Evolutionary conservation across 108 stramenopile genomes (phyloP).

Genomic region (Mayamaea pseudoterrestris): DNA sequence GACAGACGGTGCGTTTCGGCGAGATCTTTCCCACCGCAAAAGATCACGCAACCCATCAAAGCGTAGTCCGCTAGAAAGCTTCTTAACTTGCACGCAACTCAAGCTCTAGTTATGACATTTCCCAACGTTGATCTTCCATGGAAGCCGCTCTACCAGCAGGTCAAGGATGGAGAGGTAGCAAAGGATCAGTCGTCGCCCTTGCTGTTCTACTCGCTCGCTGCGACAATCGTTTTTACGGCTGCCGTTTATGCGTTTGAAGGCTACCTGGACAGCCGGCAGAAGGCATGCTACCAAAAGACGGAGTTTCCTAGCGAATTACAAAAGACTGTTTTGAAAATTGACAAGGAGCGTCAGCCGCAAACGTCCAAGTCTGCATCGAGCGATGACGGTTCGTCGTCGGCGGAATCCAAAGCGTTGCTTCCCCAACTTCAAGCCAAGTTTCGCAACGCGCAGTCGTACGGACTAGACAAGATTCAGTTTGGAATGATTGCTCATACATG

Average conservation of each 20-base stretch:
- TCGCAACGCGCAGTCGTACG: slow-evolving; percentile 69
- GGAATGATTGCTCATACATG: slow-evolving; percentile 67
- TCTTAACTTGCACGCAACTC: too few relatives aligned
- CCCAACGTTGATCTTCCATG: too few relatives aligned
- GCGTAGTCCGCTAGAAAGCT: too few relatives aligned
- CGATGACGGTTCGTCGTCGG: slow-evolving; percentile 12
- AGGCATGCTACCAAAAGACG: slow-evolving; percentile 50
- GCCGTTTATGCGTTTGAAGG: slow-evolving; percentile 58
- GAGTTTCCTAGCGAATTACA: slow-evolving; percentile 52
- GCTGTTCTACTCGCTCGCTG: slow-evolving; percentile 23
- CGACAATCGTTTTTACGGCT: slow-evolving; percentile 60
- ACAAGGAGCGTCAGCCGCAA: slow-evolving; percentile 28
- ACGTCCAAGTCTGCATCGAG: slow-evolving; percentile 12
- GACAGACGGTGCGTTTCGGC: too few relatives aligned
- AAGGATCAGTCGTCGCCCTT: not conserved
- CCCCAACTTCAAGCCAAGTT: slow-evolving; percentile 81
- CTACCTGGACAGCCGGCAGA: slow-evolving; percentile 56
- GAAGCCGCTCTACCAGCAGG: slow-evolving; percentile 5
- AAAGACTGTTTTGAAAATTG: slow-evolving; percentile 52
- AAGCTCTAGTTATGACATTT: too few relatives aligned
- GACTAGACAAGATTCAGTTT: slow-evolving; percentile 83
- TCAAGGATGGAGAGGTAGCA: not conserved
- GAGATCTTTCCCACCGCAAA: too few relatives aligned
- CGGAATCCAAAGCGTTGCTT: slow-evolving; percentile 39
- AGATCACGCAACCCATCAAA: too few relatives aligned